Evolutionary conservation across 208 protist genomes (phyloP), one percentile per base, ranked within the genome.

Genomic region (Acanthamoeba divionensis): DNA sequence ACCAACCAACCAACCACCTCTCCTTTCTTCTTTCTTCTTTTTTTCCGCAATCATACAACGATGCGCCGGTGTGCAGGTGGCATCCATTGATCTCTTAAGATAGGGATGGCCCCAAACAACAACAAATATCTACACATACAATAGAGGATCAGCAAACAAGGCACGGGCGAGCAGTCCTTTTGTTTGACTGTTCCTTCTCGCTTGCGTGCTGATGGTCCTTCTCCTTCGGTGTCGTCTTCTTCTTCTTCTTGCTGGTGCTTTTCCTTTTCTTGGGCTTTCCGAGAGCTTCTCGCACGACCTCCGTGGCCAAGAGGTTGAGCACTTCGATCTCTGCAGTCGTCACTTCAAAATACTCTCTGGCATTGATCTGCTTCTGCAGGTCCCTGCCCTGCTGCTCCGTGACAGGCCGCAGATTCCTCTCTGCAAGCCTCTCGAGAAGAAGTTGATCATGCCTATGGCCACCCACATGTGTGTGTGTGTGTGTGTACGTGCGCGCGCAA

Each of bases 321-420:
- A 87, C 79, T 50, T 87, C 79, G 41, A 87, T 87, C 18, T 87
- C 79, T 8, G 79, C 65, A 1, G 57, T 69, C 6, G 79, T 69
- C 38, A 87, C 55, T 18, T 87, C 79, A 69, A 87, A 87, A 60
- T 87, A 87, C 10, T 87, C 79, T 21, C 50, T 33, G 55, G 79
- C 79, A 12, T 69, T 52, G 50, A 87, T 87, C 79, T 87, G 50
- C 33, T 50, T 52, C 57, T 87, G 79, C 54, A 87, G 55, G 57
- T 87, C 79, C 29, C 38, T 33, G 3, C 79, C 79, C 36, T 87
- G 55, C 18, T 69, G 79, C 57, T 87, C 79, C 55, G 79, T 87
- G 41, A 87, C 79, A 13, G 79, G 79, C 31, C 57, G 31, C 12
- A 87, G 55, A 29, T 69, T 87, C 41, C 79, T 52, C 79, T 87